Evolutionary conservation across 768 basidiomycete genomes (phyloP).

Genomic region (Suillus weaverae): DNA sequence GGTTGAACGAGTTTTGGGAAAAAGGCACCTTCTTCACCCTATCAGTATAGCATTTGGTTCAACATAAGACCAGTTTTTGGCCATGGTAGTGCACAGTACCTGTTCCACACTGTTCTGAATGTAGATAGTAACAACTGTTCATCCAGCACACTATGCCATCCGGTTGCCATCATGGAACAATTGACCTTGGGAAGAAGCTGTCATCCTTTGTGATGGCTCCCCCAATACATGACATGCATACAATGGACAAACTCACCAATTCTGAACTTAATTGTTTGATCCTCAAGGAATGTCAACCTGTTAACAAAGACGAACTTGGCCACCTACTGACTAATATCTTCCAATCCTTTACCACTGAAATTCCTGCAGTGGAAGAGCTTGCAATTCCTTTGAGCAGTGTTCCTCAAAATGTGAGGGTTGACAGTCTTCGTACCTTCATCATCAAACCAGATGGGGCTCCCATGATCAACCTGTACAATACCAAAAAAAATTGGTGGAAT

Average conservation of each 20-base stretch:
- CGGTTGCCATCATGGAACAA: background rate
- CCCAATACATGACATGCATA: background rate
- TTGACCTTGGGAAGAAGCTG: background rate
- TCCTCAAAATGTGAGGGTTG: no score
- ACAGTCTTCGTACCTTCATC: no score
- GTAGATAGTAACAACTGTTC: no score
- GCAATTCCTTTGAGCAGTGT: background rate
- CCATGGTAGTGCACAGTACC: no score
- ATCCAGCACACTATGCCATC: no score
- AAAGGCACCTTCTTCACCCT: conserved; percentile 28
- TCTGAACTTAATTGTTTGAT: background rate
- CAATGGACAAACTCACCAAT: background rate
- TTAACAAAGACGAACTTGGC: background rate
- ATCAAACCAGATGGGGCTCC: no score
- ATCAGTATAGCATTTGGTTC: background rate
- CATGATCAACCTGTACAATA: no score
- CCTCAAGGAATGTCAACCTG: background rate
- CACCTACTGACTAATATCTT: background rate
- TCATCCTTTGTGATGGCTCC: background rate
- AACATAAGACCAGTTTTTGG: background rate
- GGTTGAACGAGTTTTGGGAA: conserved; percentile 33
- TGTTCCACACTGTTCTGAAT: background rate
- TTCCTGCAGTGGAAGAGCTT: background rate
- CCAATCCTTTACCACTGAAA: background rate
- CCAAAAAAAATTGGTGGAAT: no score